A percentile compares a stretch with the other conserved stretches of the same genome.
phyloP scores from a whole-genome alignment of 2,329 filamentous ascomycete species.

The Aureobasidium sp. region DNA sequence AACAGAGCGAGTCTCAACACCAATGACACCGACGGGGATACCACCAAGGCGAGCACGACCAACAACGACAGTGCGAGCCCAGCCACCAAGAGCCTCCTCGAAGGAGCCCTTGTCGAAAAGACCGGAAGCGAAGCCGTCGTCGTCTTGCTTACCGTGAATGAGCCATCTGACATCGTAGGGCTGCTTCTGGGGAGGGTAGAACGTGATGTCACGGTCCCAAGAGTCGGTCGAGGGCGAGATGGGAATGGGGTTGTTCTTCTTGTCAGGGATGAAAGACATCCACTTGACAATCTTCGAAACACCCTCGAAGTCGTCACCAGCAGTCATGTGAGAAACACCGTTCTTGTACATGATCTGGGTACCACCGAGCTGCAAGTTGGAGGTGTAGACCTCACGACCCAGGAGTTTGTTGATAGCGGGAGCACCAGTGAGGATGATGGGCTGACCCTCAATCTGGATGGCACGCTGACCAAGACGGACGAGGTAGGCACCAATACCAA shows the following conservation, averaged over 20 bases:
- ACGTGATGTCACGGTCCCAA: constrained; percentile 90
- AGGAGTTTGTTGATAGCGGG: constrained; percentile 97
- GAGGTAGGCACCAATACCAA: constrained; percentile 98
- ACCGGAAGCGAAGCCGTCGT: constrained; percentile 79
- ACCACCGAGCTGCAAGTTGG: constrained; percentile 96
- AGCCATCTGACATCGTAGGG: constrained; percentile 90
- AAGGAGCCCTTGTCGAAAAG: constrained; percentile 97
- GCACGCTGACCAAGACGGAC: constrained; percentile 97
- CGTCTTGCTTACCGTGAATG: constrained; percentile 80
- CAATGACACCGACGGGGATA: constrained; percentile 97
- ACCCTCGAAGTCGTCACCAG: constrained; percentile 94
- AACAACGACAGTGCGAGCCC: constrained; percentile 94
- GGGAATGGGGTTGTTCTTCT: constrained; percentile 88
- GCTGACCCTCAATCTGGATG: constrained; percentile 97
- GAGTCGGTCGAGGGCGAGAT: constrained; percentile 76
- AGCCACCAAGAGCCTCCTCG: constrained; percentile 90
- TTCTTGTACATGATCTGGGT: constrained; percentile 99
- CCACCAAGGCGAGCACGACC: constrained; percentile 93
- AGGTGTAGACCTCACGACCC: constrained; percentile 96
- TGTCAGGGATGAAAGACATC: constrained; percentile 95
- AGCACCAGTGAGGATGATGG: constrained; percentile 96
- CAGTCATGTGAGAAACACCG: constrained; percentile 98
- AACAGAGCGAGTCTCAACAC: constrained; percentile 87
- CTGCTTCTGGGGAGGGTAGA: constrained; percentile 72
- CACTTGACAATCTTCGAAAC: constrained; percentile 96